Evolutionary conservation across 345 rosid species (phyloP).

Genomic region (Syzygium grande): DNA sequence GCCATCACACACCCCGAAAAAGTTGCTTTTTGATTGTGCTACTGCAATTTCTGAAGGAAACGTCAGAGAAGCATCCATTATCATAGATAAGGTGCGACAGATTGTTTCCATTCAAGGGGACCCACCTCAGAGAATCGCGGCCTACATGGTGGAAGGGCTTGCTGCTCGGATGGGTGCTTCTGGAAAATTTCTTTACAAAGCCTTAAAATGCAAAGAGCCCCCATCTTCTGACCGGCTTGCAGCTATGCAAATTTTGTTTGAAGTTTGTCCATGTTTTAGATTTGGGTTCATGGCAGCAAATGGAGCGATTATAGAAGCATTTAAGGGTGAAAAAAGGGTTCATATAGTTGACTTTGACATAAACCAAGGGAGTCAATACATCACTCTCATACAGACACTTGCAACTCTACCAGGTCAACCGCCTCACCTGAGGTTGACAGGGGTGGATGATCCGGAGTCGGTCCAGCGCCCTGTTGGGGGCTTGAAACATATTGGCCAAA

Average conservation of each 20-base stretch:
- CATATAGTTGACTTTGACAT: constrained; percentile 91
- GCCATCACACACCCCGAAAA: constrained; percentile 47
- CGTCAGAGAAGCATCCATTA: constrained; percentile 45
- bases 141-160: constrained; percentile 98
- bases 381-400: constrained; percentile 66
- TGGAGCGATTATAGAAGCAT: constrained; percentile 73
- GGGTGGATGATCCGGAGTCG: constrained; percentile 94
- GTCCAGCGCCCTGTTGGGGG: constrained; percentile 86
- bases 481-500: constrained; percentile 58
- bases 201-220: constrained; percentile 96
- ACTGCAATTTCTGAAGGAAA: constrained; percentile 58
- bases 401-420: constrained; percentile 36
- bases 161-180: constrained; percentile 94
- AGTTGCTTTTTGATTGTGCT: constrained; percentile 75
- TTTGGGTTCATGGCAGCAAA: constrained; percentile 95
- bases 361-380: constrained; percentile 93
- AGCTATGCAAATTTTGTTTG: constrained; percentile 97
- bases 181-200: constrained; percentile 74
- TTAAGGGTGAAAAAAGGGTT: constrained; percentile 58
- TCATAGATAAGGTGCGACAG: constrained; percentile 68
- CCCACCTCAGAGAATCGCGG: constrained; percentile 88
- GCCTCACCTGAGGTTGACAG: constrained; percentile 72
- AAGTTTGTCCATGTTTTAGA: constrained; percentile 94
- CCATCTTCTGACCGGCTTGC: constrained; percentile 93
- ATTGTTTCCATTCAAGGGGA: constrained; percentile 90